Evolutionary conservation across 768 basidiomycete species (phyloP).

Genomic region (Cyclocybe cylindracea): DNA sequence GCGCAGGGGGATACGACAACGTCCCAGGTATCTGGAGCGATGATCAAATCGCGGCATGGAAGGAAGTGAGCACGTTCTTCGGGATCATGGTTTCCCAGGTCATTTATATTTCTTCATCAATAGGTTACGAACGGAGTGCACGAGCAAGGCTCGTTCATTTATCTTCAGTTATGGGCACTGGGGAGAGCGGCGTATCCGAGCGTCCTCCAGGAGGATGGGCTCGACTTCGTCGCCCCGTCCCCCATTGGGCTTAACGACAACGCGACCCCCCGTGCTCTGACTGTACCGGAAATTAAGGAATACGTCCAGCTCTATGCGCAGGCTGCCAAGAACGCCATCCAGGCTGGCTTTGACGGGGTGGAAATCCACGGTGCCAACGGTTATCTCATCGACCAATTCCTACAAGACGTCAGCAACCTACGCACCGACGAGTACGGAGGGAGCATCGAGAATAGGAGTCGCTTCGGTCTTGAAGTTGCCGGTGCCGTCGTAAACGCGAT

Average conservation of each 20-base stretch:
- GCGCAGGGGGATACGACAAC: conserved; percentile 50
- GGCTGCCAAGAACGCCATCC: conserved; percentile 56
- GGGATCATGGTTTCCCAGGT: neutral
- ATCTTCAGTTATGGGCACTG: conserved; percentile 59
- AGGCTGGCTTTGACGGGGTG: conserved; percentile 74
- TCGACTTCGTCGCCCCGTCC: conserved; percentile 35
- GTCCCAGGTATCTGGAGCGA: conserved; percentile 66
- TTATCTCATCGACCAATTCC: conserved; percentile 61
- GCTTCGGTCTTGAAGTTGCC: conserved; percentile 58
- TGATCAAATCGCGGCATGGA: conserved; percentile 62
- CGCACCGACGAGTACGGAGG: conserved; percentile 74
- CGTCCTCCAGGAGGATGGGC: conserved; percentile 35
- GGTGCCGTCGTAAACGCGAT: conserved; percentile 53
- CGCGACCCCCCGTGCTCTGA: conserved; percentile 40
- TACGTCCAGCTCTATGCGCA: conserved; percentile 50
- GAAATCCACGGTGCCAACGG: conserved; percentile 49
- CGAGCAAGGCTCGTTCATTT: conserved; percentile 44
- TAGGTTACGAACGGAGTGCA: conserved; percentile 53
- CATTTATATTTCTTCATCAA: neutral
- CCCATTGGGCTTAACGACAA: conserved; percentile 22
- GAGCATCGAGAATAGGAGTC: conserved; percentile 56
- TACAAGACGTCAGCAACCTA: conserved; percentile 54
- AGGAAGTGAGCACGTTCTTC: conserved; percentile 35
- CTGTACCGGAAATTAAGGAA: conserved; percentile 49
- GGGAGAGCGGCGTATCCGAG: conserved; percentile 41